Evolutionary conservation across 1,284 basidiomycete genomes (phyloP).

Genomic region (Ganoderma lucidum): DNA sequence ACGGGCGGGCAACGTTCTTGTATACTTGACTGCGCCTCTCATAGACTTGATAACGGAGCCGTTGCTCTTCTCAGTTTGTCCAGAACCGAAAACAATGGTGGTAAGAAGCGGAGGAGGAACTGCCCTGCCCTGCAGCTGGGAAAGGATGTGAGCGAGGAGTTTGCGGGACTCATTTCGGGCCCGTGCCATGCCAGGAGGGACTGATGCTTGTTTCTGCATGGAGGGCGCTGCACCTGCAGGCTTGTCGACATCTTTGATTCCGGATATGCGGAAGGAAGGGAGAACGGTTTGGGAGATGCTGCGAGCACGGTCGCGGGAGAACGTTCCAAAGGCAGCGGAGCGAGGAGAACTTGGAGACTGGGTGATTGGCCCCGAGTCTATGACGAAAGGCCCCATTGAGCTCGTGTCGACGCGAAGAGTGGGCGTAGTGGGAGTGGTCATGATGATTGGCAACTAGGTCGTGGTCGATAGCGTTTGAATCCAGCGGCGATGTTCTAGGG

Average conservation of each 20-base stretch:
- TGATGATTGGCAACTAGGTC: neutral
- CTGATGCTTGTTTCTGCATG: slow-evolving; percentile 12
- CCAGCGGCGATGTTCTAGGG: neutral
- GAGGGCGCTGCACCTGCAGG: slow-evolving; percentile 10
- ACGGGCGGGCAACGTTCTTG: slow-evolving; percentile 37
- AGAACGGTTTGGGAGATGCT: slow-evolving; percentile 41
- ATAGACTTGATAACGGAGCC: slow-evolving; percentile 54
- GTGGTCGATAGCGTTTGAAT: neutral
- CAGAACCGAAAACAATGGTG: slow-evolving; percentile 39
- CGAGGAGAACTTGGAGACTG: slow-evolving; percentile 20
- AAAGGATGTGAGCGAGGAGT: slow-evolving; percentile 63
- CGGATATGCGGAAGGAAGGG: slow-evolving; percentile 45
- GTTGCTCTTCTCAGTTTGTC: slow-evolving; percentile 44
- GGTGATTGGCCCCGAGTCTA: slow-evolving; percentile 9
- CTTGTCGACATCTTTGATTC: slow-evolving; percentile 37
- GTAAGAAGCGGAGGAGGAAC: slow-evolving; percentile 61
- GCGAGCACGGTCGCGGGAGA: slow-evolving; percentile 35
- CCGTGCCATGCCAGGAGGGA: slow-evolving; percentile 43
- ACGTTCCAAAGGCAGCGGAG: slow-evolving; percentile 22
- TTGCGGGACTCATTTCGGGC: slow-evolving; percentile 66
- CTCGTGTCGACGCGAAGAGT: slow-evolving; percentile 40
- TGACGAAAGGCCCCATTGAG: slow-evolving; percentile 19
- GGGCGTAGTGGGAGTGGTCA: slow-evolving; percentile 26
- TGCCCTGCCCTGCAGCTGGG: slow-evolving; percentile 60
- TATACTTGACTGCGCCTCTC: slow-evolving; percentile 53